Percentiles rank a stretch among this genome's conserved stretches.
Conservation (phyloP, 805 yeast species). For the Komagataella mondaviorum region DNA sequence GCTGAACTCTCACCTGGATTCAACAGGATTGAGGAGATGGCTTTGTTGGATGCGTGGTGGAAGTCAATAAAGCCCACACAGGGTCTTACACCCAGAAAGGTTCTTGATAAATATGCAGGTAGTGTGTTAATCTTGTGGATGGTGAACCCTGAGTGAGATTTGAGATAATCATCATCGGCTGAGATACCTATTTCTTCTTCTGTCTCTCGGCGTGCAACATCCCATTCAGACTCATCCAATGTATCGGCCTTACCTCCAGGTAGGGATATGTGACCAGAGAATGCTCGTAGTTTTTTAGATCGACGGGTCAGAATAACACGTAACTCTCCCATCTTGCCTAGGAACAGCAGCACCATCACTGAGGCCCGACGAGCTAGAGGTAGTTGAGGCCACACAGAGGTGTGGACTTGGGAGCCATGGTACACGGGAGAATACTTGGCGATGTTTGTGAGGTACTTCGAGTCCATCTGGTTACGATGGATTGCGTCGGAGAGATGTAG, state of each 20-base stretch:
- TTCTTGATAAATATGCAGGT: constrained; percentile 75
- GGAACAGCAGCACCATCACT: constrained; percentile 61
- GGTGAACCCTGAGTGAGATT: constrained; percentile 32
- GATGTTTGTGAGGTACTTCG: constrained; percentile 20
- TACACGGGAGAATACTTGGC: constrained; percentile 18
- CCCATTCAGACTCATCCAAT: constrained; percentile 51
- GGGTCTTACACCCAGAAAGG: constrained; percentile 75
- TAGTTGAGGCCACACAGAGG: constrained; percentile 45
- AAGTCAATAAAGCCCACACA: constrained; percentile 51
- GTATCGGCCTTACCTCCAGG: constrained; percentile 91
- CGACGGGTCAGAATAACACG: constrained; percentile 72
- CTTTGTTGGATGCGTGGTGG: constrained; percentile 12
- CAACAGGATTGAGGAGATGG: constrained; percentile 24
- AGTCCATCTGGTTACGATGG: constrained; percentile 16
- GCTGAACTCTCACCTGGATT: constrained; percentile 73
- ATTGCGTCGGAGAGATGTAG: background rate
- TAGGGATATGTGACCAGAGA: constrained; percentile 82
- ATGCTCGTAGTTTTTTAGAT: constrained; percentile 51
- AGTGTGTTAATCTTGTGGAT: constrained; percentile 48
- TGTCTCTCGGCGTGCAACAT: constrained; percentile 71
- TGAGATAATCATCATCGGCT: constrained; percentile 28
- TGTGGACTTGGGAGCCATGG: constrained; percentile 9
- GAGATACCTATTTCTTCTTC: constrained; percentile 77
- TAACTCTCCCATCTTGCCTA: constrained; percentile 62
- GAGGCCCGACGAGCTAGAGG: constrained; percentile 66